Conservation (phyloP, 1,139 yeast genomes). For the Suhomyces taliae region DNA sequence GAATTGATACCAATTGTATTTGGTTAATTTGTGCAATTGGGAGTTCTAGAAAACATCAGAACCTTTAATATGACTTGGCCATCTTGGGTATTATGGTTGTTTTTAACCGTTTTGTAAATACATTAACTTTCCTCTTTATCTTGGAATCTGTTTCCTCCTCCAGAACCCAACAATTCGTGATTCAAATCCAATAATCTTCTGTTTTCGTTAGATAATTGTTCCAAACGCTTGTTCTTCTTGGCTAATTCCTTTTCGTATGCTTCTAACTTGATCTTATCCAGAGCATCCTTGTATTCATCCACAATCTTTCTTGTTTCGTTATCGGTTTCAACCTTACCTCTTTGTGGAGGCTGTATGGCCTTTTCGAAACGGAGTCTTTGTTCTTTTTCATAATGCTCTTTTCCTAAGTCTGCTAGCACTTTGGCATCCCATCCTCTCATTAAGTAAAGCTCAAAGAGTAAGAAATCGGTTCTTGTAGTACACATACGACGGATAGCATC, state of each 20-base stretch:
- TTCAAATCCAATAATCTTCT: slow-evolving; percentile 35
- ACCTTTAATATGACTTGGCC: too few relatives aligned
- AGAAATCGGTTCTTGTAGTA: slow-evolving; percentile 7
- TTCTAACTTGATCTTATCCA: slow-evolving; percentile 20
- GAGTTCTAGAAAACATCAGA: too few relatives aligned
- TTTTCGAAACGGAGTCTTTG: slow-evolving; percentile 11
- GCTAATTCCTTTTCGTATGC: slow-evolving; percentile 26
- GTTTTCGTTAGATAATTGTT: slow-evolving; percentile 29
- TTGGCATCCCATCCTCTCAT: slow-evolving; percentile 25
- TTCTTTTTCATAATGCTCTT: slow-evolving; percentile 23
- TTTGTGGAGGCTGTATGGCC: background rate
- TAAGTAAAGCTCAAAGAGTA: slow-evolving; percentile 28
- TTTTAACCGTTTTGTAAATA: too few relatives aligned
- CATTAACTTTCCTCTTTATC: background rate
- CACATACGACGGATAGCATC: background rate
- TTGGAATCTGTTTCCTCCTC: background rate
- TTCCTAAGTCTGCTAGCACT: slow-evolving; percentile 26
- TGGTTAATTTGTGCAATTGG: too few relatives aligned
- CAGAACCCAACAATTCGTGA: slow-evolving; percentile 24
- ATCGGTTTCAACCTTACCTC: slow-evolving; percentile 5
- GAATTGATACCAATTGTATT: too few relatives aligned
- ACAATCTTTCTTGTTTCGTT: slow-evolving; percentile 13
- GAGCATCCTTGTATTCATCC: slow-evolving; percentile 16
- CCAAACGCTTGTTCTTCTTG: slow-evolving; percentile 25
- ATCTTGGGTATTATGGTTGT: too few relatives aligned